Conservation (phyloP, 2,329 filamentous ascomycete species). For the Penicillium digitatum region DNA sequence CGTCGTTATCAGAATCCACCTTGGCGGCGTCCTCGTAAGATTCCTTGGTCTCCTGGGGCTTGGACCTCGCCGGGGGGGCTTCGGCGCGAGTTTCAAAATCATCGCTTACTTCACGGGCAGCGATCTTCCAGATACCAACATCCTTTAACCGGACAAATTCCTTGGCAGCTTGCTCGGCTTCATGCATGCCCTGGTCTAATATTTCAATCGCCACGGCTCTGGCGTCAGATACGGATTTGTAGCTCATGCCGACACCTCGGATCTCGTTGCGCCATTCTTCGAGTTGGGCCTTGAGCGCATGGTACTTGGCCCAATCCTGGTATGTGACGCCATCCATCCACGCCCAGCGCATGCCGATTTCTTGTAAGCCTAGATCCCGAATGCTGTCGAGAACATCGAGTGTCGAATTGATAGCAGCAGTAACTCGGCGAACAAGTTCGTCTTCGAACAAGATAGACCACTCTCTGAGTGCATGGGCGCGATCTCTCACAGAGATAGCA, state of each 20-base stretch:
- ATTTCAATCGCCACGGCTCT: slow-evolving; percentile 65
- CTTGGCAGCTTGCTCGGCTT: slow-evolving; percentile 72
- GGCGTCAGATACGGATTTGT: slow-evolving; percentile 66
- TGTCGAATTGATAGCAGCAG: slow-evolving; percentile 71
- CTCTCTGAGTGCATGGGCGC: slow-evolving; percentile 69
- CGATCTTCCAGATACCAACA: slow-evolving; percentile 78
- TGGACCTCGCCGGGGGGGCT: slow-evolving; percentile 31
- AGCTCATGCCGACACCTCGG: slow-evolving; percentile 67
- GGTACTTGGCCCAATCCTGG: slow-evolving; percentile 95
- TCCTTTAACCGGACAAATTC: slow-evolving; percentile 79
- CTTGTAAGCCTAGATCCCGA: slow-evolving; percentile 77
- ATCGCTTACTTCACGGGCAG: slow-evolving; percentile 66
- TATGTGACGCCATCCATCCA: slow-evolving; percentile 95
- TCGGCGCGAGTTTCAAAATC: slow-evolving; percentile 67
- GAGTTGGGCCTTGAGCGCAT: slow-evolving; percentile 77
- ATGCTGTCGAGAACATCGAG: slow-evolving; percentile 79
- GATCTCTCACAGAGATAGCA: slow-evolving; percentile 69
- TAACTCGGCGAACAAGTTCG: slow-evolving; percentile 65
- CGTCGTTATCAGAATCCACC: slow-evolving; percentile 10
- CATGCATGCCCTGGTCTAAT: slow-evolving; percentile 73
- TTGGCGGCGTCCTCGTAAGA: slow-evolving; percentile 3
- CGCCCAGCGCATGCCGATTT: slow-evolving; percentile 90
- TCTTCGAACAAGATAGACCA: slow-evolving; percentile 72
- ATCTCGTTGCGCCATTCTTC: slow-evolving; percentile 82
- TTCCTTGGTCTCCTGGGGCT: slow-evolving; percentile 22